Percentiles rank a stretch among this genome's conserved stretches.
Conservation (phyloP, 768 basidiomycete genomes). For the Lentinus tigrinus region DNA sequence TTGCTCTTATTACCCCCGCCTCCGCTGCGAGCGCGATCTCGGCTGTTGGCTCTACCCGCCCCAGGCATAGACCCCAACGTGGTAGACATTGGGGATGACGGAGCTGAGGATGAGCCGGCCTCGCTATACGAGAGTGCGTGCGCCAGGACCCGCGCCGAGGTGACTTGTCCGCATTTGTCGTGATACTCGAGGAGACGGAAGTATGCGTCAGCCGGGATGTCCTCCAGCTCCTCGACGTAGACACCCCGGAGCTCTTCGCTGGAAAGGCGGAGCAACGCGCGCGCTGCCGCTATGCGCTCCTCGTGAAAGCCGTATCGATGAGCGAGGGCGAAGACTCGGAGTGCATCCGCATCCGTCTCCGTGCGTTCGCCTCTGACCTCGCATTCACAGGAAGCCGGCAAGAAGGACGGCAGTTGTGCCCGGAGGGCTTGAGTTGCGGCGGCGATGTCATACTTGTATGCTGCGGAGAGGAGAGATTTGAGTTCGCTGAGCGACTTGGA, state of each 20-base stretch:
- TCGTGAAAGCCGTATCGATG: slow-evolving; percentile 5
- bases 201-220: slow-evolving; percentile 40
- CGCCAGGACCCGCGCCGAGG: slow-evolving; percentile 1
- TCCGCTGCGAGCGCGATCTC: too few relatives aligned
- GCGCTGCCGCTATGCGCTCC: slow-evolving; percentile 7
- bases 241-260: slow-evolving; percentile 6
- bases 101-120: background rate
- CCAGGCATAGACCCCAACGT: background rate
- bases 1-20: too few relatives aligned
- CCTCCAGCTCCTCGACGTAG: slow-evolving; percentile 38
- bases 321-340: slow-evolving; percentile 15
- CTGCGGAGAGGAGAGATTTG: slow-evolving; percentile 6
- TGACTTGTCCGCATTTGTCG: slow-evolving; percentile 33
- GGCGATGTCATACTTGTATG: slow-evolving; percentile 10
- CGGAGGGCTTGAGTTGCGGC: background rate
- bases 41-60: background rate
- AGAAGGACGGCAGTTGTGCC: background rate
- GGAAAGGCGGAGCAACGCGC: slow-evolving; percentile 6
- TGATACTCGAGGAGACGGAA: slow-evolving; percentile 44
- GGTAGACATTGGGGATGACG: background rate
- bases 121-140: slow-evolving; percentile 11
- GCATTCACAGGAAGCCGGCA: background rate
- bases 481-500: background rate
- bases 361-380: too few relatives aligned
- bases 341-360: too few relatives aligned